A percentile compares a stretch with the other conserved stretches of the same genome.
These are phyloP conservation scores for Cladosporium velox DNA, from an alignment of 2,329 filamentous ascomycete species.

Conservation along the genomic window DNA sequence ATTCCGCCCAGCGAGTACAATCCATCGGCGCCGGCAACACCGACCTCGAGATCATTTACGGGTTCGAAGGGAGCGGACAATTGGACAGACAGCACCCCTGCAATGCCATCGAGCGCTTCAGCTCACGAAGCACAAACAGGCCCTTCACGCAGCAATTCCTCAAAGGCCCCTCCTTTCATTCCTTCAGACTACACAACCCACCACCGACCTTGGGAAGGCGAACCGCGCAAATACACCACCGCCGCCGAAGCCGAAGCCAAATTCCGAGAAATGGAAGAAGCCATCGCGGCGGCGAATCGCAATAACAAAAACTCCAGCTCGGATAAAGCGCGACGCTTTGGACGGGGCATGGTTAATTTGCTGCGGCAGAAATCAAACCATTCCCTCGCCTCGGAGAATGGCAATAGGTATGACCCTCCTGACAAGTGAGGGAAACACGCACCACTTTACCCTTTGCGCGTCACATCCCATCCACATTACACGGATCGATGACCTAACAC, in stretches of 20 bases:
- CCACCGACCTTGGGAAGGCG: conserved; percentile 37
- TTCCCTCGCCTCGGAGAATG: neutral
- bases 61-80: neutral
- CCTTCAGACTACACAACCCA: conserved; percentile 36
- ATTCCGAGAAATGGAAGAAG: conserved; percentile 35
- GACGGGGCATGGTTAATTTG: conserved; percentile 38
- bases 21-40: conserved; percentile 4
- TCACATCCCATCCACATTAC: neutral
- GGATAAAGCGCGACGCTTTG: conserved; percentile 38
- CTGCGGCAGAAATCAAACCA: conserved; percentile 34
- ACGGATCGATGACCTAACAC: conserved; percentile 10
- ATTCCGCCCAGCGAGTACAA: conserved; percentile 5
- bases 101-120: conserved; percentile 14
- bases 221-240: conserved; percentile 31
- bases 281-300: conserved; percentile 26
- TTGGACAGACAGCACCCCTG: neutral
- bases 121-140: conserved; percentile 9
- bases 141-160: conserved; percentile 3
- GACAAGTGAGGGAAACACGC: conserved; percentile 3
- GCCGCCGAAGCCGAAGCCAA: conserved; percentile 32
- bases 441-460: neutral
- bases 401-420: conserved; percentile 19
- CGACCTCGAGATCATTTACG: conserved; percentile 1
- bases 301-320: conserved; percentile 30
- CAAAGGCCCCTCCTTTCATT: conserved; percentile 33